Percentiles rank a stretch among this genome's conserved stretches.
These are phyloP conservation scores for Boletus vermiculosoides DNA, from an alignment of 768 basidiomycete species.

Conservation along the genomic window DNA sequence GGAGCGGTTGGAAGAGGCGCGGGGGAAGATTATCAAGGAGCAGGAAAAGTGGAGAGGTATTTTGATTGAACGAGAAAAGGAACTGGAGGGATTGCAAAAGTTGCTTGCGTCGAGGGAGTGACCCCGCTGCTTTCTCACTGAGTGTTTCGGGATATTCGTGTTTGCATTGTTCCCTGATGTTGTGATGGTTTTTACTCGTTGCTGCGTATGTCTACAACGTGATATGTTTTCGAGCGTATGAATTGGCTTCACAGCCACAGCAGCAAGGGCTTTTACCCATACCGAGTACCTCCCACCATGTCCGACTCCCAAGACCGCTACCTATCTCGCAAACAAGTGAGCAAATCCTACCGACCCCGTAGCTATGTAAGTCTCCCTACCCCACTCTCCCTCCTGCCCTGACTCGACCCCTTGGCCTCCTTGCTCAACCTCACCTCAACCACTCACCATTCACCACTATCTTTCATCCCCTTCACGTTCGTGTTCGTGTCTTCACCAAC, in stretches of 20 bases:
- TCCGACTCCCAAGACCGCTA: constrained; percentile 30
- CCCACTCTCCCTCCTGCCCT: background rate
- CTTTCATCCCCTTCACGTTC: no score
- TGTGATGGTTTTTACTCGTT: no score
- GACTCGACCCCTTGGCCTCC: no score
- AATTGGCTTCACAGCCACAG: constrained; percentile 14
- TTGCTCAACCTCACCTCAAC: no score
- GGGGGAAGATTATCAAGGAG: constrained; percentile 67
- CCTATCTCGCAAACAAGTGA: constrained; percentile 32
- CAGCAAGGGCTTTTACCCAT: no score
- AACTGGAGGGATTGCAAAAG: constrained; percentile 68
- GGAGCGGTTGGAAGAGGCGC: constrained; percentile 74
- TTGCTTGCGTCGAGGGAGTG: constrained; percentile 26
- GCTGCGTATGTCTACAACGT: no score
- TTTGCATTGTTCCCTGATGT: background rate
- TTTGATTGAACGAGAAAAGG: constrained; percentile 80
- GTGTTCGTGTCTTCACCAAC: background rate
- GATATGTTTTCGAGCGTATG: no score
- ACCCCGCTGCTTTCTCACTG: background rate
- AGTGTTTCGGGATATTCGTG: background rate
- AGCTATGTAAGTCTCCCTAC: constrained; percentile 33
- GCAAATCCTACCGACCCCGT: constrained; percentile 39
- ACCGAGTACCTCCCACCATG: constrained; percentile 23
- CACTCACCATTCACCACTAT: no score
- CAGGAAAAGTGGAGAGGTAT: constrained; percentile 68